Conservation (phyloP, 2,329 filamentous ascomycete species). For the Epichloe amarillans region DNA sequence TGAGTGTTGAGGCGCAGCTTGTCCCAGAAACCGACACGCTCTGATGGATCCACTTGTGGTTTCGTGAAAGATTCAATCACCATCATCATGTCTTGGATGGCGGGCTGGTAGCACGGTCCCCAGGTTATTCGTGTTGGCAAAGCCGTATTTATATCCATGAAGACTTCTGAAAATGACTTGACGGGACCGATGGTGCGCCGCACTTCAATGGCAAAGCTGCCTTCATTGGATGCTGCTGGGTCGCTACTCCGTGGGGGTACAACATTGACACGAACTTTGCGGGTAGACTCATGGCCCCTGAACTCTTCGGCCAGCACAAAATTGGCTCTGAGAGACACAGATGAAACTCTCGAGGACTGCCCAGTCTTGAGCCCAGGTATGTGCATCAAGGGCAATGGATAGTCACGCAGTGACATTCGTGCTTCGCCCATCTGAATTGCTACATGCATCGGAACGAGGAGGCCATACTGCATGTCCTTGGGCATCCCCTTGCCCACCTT, state of each 20-base stretch:
- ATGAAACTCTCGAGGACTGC: slow-evolving; percentile 68
- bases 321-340: slow-evolving; percentile 73
- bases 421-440: slow-evolving; percentile 84
- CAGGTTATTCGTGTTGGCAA: slow-evolving; percentile 89
- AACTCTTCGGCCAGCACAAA: slow-evolving; percentile 96
- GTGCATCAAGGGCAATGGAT: slow-evolving; percentile 82
- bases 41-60: slow-evolving; percentile 83
- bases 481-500: slow-evolving; percentile 96
- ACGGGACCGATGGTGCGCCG: slow-evolving; percentile 85
- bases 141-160: slow-evolving; percentile 82
- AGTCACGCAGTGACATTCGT: slow-evolving; percentile 76
- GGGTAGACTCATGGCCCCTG: slow-evolving; percentile 63
- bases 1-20: slow-evolving; percentile 93
- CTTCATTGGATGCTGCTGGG: slow-evolving; percentile 38
- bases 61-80: slow-evolving; percentile 96
- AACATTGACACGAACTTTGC: slow-evolving; percentile 71
- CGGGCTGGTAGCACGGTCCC: slow-evolving; percentile 95
- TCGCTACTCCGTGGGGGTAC: slow-evolving; percentile 54
- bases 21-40: slow-evolving; percentile 95
- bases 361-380: slow-evolving; percentile 70
- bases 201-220: slow-evolving; percentile 73
- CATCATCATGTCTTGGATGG: slow-evolving; percentile 99
- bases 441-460: slow-evolving; percentile 82
- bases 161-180: slow-evolving; percentile 91
- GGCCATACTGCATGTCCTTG: slow-evolving; percentile 73